These are phyloP conservation scores for Amylocarpus encephaloides DNA, from an alignment of 2,329 filamentous ascomycete species.

Conservation along the genomic window DNA sequence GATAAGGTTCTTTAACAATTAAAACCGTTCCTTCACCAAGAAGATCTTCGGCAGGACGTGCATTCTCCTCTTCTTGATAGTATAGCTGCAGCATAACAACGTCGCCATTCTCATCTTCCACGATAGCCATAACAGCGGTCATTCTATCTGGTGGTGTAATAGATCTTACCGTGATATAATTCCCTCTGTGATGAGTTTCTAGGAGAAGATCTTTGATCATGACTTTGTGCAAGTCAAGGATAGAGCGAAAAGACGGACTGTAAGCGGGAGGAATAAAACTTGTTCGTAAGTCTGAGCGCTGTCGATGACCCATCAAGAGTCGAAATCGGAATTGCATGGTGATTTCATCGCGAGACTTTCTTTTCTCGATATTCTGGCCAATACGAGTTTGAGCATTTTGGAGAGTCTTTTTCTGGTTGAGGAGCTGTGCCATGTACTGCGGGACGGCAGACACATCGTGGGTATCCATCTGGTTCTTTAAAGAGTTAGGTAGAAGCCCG, in stretches of 20 bases:
- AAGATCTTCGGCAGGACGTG: neutral
- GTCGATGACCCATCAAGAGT: too few species aligned
- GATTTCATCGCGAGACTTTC: neutral
- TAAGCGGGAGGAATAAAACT: slow-evolving; percentile 4
- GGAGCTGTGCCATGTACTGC: neutral
- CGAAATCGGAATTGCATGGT: too few species aligned
- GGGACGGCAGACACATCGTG: neutral
- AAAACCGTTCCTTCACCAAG: neutral
- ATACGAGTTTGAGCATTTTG: neutral
- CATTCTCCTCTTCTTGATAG: slow-evolving; percentile 30
- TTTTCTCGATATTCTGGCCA: neutral
- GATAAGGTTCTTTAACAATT: slow-evolving; percentile 5
- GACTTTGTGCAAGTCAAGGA: slow-evolving; percentile 22
- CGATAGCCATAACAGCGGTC: slow-evolving; percentile 29
- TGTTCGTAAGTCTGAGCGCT: too few species aligned
- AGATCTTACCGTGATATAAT: slow-evolving; percentile 31
- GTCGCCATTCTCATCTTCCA: slow-evolving; percentile 15
- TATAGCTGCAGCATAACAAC: slow-evolving; percentile 37
- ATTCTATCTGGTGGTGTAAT: slow-evolving; percentile 30
- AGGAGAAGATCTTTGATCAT: slow-evolving; percentile 31
- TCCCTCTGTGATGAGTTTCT: slow-evolving; percentile 37
- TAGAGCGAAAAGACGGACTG: slow-evolving; percentile 4
- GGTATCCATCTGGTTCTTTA: neutral
- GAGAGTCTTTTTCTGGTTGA: neutral
- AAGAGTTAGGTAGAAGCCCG: too few species aligned